Conservation (phyloP, 2,329 filamentous ascomycete species). For the Aplosporella prunicola region DNA sequence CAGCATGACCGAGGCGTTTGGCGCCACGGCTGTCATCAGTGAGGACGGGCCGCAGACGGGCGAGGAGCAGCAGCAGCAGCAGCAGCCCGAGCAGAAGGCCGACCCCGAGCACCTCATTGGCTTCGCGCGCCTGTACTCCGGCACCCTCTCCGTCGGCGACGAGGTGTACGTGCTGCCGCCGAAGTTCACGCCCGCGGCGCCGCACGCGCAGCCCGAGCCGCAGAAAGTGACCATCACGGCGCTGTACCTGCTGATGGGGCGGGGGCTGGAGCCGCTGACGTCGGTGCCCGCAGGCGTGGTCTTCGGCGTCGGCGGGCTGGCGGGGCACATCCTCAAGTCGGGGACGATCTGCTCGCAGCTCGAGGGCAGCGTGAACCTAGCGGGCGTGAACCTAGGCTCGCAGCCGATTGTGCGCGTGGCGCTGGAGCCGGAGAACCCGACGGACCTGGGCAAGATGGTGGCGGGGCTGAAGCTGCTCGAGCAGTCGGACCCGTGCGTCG, state of each 20-base stretch:
- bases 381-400: slow-evolving; percentile 69
- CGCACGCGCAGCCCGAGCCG: slow-evolving; percentile 62
- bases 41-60: slow-evolving; percentile 35
- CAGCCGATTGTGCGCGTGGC: slow-evolving; percentile 93
- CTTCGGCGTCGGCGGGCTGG: slow-evolving; percentile 87
- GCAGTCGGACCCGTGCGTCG: slow-evolving; percentile 89
- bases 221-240: slow-evolving; percentile 77
- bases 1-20: slow-evolving; percentile 49
- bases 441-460: slow-evolving; percentile 92
- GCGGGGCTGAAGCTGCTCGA: slow-evolving; percentile 76
- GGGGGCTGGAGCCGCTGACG: slow-evolving; percentile 70
- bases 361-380: slow-evolving; percentile 80
- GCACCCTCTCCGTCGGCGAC: slow-evolving; percentile 80
- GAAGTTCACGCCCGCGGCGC: slow-evolving; percentile 79
- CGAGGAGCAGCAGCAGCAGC: slow-evolving; percentile 27
- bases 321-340: slow-evolving; percentile 89
- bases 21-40: slow-evolving; percentile 48
- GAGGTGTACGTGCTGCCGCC: slow-evolving; percentile 83
- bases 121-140: slow-evolving; percentile 89
- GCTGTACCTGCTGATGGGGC: slow-evolving; percentile 92
- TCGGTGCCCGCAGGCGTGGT: slow-evolving; percentile 89
- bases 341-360: slow-evolving; percentile 85
- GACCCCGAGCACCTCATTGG: slow-evolving; percentile 87
- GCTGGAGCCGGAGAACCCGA: slow-evolving; percentile 84
- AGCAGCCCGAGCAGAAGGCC: slow-evolving; percentile 44